Evolutionary conservation across 331 rosid genomes (phyloP).

Genomic region (Phaseolus coccineus): DNA sequence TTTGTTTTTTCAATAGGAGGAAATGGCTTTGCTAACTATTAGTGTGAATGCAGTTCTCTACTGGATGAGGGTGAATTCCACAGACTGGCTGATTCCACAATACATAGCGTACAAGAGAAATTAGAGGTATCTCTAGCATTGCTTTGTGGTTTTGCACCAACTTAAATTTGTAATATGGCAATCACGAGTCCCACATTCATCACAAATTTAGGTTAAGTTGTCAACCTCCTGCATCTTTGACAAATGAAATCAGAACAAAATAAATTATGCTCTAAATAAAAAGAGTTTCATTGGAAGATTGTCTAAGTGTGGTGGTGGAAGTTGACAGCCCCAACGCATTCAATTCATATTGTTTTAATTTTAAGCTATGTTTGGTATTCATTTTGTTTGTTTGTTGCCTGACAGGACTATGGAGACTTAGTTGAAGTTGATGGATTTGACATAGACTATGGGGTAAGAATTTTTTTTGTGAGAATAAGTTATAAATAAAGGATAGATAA

Average conservation of each 20-base stretch:
- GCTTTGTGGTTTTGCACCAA: background rate
- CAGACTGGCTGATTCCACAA: constrained; percentile 71
- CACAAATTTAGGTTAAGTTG: background rate
- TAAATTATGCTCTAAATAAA: constrained; percentile 12
- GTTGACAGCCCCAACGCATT: constrained; percentile 3
- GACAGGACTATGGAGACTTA: constrained; percentile 83
- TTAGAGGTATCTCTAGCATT: constrained; percentile 64
- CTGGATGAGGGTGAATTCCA: constrained; percentile 85
- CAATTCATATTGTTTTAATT: constrained; percentile 10
- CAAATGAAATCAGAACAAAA: background rate
- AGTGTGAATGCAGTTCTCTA: constrained; percentile 67
- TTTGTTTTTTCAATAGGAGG: constrained; percentile 6
- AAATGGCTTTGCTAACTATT: constrained; percentile 53
- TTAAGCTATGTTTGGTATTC: background rate
- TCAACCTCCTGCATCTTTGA: background rate
- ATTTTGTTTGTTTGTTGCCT: constrained; percentile 35
- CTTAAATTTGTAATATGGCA: constrained; percentile 12
- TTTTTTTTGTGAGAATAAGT: background rate
- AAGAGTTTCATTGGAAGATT: constrained; percentile 13
- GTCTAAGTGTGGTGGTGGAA: constrained; percentile 2
- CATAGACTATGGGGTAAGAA: constrained; percentile 90
- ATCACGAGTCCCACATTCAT: constrained; percentile 3
- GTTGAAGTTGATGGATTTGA: constrained; percentile 85
- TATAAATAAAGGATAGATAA: background rate
- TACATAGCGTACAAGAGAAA: constrained; percentile 78